Conservation (phyloP, 2,329 filamentous ascomycete genomes). For the Immersiporthe knoxdaviesiana region DNA sequence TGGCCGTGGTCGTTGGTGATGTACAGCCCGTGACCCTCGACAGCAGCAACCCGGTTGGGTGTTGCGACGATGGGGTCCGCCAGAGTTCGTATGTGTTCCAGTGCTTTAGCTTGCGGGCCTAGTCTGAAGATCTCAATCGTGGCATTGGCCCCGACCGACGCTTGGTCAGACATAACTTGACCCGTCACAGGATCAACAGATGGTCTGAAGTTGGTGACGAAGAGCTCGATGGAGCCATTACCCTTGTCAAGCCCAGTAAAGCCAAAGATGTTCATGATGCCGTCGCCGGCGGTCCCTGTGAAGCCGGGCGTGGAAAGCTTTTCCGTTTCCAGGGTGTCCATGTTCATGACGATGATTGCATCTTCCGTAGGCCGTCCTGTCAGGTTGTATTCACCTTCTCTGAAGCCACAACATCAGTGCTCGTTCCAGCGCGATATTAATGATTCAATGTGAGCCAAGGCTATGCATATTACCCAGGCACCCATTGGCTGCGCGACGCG, state of each 20-base stretch:
- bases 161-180: conserved; percentile 7
- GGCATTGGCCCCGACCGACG: conserved; percentile 9
- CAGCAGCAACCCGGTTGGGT: conserved; percentile 17
- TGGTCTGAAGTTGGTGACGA: conserved; percentile 35
- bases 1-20: conserved; percentile 22
- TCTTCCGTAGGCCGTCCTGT: conserved; percentile 38
- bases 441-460: background rate
- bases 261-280: conserved; percentile 37
- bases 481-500: conserved; percentile 32
- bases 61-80: conserved; percentile 12
- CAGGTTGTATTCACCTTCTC: conserved; percentile 33
- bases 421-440: background rate
- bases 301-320: conserved; percentile 36
- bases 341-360: conserved; percentile 38
- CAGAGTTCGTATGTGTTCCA: conserved; percentile 13
- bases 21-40: conserved; percentile 7
- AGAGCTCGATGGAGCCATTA: conserved; percentile 32
- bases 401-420: background rate
- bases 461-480: conserved; percentile 35
- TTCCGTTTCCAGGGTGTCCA: conserved; percentile 38
- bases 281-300: conserved; percentile 38
- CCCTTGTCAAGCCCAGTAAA: conserved; percentile 37
- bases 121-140: conserved; percentile 19
- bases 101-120: background rate
- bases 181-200: conserved; percentile 32